These are phyloP conservation scores for Schoenoplectus tabernaemontani DNA, from an alignment of 202 grass and related monocot genomes.

Conservation along the genomic window DNA sequence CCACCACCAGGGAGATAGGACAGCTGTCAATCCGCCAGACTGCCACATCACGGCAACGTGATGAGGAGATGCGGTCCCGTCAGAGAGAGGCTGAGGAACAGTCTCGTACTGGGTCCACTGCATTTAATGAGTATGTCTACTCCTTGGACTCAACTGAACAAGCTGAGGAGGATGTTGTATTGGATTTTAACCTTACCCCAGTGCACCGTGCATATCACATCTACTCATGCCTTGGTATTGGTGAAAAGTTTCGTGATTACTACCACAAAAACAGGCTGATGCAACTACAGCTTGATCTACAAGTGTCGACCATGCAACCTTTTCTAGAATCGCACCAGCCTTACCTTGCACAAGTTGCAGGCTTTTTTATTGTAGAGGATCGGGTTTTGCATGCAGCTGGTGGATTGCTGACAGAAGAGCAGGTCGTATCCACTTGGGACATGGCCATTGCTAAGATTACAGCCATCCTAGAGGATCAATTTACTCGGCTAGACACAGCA, in stretches of 20 bases:
- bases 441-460: conserved; percentile 56
- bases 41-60: conserved; percentile 34
- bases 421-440: conserved; percentile 59
- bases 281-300: conserved; percentile 75
- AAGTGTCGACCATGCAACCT: conserved; percentile 49
- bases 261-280: conserved; percentile 71
- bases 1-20: conserved; percentile 47
- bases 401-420: conserved; percentile 57
- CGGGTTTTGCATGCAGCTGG: conserved; percentile 56
- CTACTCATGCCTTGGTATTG: conserved; percentile 44
- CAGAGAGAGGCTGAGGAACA: conserved; percentile 55
- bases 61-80: conserved; percentile 31
- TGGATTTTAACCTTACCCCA: conserved; percentile 61
- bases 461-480: conserved; percentile 54
- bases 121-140: conserved; percentile 37
- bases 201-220: conserved; percentile 58
- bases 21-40: conserved; percentile 48
- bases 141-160: conserved; percentile 40
- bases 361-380: conserved; percentile 76
- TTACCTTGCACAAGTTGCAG: conserved; percentile 64
- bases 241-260: conserved; percentile 61
- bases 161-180: conserved; percentile 33
- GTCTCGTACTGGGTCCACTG: conserved; percentile 26
- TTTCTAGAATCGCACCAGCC: conserved; percentile 68
- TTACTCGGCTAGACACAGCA: conserved; percentile 41